Evolutionary conservation across 805 yeast species (phyloP), one percentile per base, ranked within the genome.

Genomic region (Lachancea quebecensis): DNA sequence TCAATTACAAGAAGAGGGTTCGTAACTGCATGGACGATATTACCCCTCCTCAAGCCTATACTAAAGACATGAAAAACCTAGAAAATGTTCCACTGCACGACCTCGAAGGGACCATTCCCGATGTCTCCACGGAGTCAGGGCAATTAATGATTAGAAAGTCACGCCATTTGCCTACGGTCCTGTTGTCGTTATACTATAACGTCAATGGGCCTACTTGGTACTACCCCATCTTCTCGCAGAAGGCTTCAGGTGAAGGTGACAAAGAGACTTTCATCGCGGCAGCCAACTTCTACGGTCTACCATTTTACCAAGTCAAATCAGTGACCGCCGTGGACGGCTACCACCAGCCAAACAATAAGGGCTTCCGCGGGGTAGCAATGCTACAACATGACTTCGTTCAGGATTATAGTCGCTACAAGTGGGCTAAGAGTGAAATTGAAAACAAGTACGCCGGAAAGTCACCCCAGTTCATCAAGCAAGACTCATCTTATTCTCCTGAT

Each of bases 171-270:
- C 73, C 71, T 48, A 79, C 87, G 0, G 58, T 83, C 38, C 58
- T 82, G 25, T 62, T 84, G 39, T 69, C 85, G 2, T 66, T 79
- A 35, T 83, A 81, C 60, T 84, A 84, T 60, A 83, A 84, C 53
- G 62, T 79, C 1, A 68, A 69, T 60, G 90, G 91, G 0, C 88
- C 88, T 0, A 62, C 69, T 8, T 79, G 74, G 64, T 84, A 78
- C 59, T 84, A 83, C 54, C 82, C 81, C 10, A 62, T 84, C 46
- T 69, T 84, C 51, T 75, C 86, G 0, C 90, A 82, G 57, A 87
- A 87, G 3, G 70, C 78, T 21, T 80, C 87, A 1, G 91, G 91
- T 25, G 85, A 83, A 66, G 90, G 91, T 42, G 91, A 84, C 57
- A 84, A 84, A 58, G 91, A 84, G 56, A 82, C 91, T 0, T 82